Percentiles rank a stretch among this genome's conserved stretches.
Conservation (phyloP, 176 grass and related monocot species). For the Dactylis glomerata region DNA sequence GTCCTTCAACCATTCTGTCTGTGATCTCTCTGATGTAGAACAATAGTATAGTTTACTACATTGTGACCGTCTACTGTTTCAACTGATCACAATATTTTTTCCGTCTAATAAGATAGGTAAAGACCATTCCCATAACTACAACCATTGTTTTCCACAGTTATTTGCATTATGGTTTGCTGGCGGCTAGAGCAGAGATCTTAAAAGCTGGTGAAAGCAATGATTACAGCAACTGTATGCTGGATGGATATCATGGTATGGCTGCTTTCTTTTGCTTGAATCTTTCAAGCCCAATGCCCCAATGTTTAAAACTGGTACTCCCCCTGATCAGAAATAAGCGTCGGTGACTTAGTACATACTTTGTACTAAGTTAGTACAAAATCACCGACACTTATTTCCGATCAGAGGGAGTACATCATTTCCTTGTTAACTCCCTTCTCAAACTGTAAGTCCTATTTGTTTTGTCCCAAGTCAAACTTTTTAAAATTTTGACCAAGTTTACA, state of each 20-base stretch:
- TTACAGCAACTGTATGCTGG: constrained; percentile 73
- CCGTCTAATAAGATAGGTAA: constrained; percentile 10
- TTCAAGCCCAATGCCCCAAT: not conserved
- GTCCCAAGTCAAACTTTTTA: too few relatives aligned
- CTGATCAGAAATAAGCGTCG: too few relatives aligned
- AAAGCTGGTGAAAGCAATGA: constrained; percentile 51
- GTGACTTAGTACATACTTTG: too few relatives aligned
- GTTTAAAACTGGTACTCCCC: constrained; percentile 5
- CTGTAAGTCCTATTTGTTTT: too few relatives aligned
- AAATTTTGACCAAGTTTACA: too few relatives aligned
- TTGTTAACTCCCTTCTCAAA: too few relatives aligned
- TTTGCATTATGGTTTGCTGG: constrained; percentile 91
- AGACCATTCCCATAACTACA: constrained; percentile 1
- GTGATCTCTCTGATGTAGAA: not conserved
- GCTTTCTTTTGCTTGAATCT: constrained; percentile 9
- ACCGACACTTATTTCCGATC: too few relatives aligned
- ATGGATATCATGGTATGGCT: constrained; percentile 74
- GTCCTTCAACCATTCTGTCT: constrained; percentile 1
- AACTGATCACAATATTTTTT: constrained; percentile 1
- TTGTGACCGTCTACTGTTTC: not conserved
- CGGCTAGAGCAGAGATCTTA: constrained; percentile 94
- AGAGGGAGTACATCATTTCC: too few relatives aligned
- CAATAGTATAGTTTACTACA: not conserved
- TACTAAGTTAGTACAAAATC: too few relatives aligned
- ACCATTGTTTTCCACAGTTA: constrained; percentile 56